Conservation (phyloP, 768 basidiomycete species). For the Phaeolepiota aurea region DNA sequence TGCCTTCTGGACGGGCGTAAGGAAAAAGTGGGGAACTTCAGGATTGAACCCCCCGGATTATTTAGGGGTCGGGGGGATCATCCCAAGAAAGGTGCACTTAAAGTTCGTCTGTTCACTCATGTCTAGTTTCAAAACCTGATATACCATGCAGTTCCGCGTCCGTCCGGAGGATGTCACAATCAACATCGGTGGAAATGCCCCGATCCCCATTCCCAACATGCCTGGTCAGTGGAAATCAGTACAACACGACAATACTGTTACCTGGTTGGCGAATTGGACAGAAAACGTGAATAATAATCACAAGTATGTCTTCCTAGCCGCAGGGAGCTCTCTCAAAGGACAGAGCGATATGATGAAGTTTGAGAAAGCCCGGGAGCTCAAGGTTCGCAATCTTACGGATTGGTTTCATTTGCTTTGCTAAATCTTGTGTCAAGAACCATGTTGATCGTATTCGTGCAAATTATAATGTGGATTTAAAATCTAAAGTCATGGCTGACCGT, state of each 20-base stretch:
- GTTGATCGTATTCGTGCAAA: constrained; percentile 88
- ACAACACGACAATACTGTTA: constrained; percentile 91
- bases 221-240: constrained; percentile 88
- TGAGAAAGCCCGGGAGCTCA: constrained; percentile 94
- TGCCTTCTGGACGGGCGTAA: constrained; percentile 94
- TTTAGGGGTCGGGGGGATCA: constrained; percentile 98
- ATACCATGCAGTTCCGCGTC: constrained; percentile 59
- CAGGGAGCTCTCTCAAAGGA: constrained; percentile 96
- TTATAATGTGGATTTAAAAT: constrained; percentile 77
- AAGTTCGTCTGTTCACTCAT: constrained; percentile 46
- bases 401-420: background rate
- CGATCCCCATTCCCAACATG: constrained; percentile 81
- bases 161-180: constrained; percentile 92
- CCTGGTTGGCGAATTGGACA: constrained; percentile 98
- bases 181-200: constrained; percentile 77
- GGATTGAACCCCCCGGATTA: constrained; percentile 96
- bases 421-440: constrained; percentile 48
- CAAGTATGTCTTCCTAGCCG: constrained; percentile 97
- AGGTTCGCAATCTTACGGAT: constrained; percentile 37
- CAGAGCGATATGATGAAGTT: constrained; percentile 98
- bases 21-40: constrained; percentile 97
- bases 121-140: constrained; percentile 3
- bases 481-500: constrained; percentile 88
- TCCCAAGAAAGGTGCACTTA: constrained; percentile 92
- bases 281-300: constrained; percentile 94